phyloP scores from a whole-genome alignment of 2,329 filamentous ascomycete genomes.

The Grosmannia serpens region DNA sequence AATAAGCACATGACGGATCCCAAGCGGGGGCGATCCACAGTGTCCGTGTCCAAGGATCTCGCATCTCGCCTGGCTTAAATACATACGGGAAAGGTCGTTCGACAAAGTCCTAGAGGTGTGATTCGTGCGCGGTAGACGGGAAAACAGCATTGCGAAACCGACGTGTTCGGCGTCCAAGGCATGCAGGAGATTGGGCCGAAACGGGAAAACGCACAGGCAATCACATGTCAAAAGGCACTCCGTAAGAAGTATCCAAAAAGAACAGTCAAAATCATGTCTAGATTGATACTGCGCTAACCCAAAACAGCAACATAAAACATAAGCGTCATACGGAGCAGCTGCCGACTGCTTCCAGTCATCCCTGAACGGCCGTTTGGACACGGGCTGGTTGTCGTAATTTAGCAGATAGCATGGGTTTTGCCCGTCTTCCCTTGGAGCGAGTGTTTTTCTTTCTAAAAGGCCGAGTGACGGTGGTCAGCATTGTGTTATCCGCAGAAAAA shows the following conservation, averaged over 20 bases:
- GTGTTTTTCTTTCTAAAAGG: constrained; percentile 58
- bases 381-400: constrained; percentile 14
- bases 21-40: background rate
- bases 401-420: constrained; percentile 85
- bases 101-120: background rate
- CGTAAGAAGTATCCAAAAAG: background rate
- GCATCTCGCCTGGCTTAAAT: background rate
- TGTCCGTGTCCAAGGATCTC: background rate
- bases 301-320: background rate
- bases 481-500: too few relatives aligned
- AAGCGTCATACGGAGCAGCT: background rate
- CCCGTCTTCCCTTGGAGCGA: constrained; percentile 81
- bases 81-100: background rate
- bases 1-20: background rate
- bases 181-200: background rate
- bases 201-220: background rate
- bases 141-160: background rate
- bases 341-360: background rate
- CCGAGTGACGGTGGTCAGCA: constrained; percentile 1
- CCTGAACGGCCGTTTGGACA: background rate
- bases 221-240: background rate
- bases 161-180: background rate
- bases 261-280: background rate
- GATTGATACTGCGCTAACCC: background rate
- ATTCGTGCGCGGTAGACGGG: background rate